phyloP scores from a whole-genome alignment of 257 asterid genomes.

The Ilex asprella region DNA sequence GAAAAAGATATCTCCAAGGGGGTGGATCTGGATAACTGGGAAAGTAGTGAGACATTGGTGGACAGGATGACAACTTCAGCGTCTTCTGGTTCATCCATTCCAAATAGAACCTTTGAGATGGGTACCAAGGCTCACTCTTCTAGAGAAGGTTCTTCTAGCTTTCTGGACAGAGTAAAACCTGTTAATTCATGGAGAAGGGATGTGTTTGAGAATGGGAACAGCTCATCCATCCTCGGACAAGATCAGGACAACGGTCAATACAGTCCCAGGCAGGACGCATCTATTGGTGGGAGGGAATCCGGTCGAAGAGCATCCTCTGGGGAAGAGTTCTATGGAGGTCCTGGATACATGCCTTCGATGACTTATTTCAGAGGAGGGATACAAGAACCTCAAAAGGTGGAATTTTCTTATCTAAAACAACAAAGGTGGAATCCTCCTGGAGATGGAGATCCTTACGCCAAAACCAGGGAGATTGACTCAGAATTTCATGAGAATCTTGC shows the following conservation, averaged over 20 bases:
- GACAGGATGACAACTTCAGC: slow-evolving; percentile 48
- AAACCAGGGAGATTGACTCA: slow-evolving; percentile 34
- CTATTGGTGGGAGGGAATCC: slow-evolving; percentile 47
- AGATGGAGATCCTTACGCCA: slow-evolving; percentile 48
- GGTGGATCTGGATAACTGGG: slow-evolving; percentile 70
- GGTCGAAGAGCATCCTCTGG: slow-evolving; percentile 49
- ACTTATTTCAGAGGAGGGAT: slow-evolving; percentile 34
- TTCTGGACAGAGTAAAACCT: slow-evolving; percentile 51
- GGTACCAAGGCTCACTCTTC: slow-evolving; percentile 46
- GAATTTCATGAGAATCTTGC: slow-evolving; percentile 48
- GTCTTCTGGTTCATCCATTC: slow-evolving; percentile 43
- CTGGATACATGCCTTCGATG: slow-evolving; percentile 53
- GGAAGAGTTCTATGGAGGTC: slow-evolving; percentile 59
- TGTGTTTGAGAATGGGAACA: slow-evolving; percentile 42
- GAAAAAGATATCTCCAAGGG: slow-evolving; percentile 42
- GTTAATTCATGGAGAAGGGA: slow-evolving; percentile 69
- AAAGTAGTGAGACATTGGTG: slow-evolving; percentile 77
- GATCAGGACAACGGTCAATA: slow-evolving; percentile 55
- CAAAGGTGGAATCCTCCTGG: slow-evolving; percentile 60
- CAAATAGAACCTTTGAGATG: slow-evolving; percentile 46
- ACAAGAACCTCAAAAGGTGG: slow-evolving; percentile 55
- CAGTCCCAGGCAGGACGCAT: slow-evolving; percentile 53
- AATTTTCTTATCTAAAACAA: slow-evolving; percentile 57
- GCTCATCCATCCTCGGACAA: slow-evolving; percentile 32
- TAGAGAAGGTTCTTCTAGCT: slow-evolving; percentile 48